Conservation (phyloP, 2,329 filamentous ascomycete species). For the Arthrobotrys pseudoclavata region DNA sequence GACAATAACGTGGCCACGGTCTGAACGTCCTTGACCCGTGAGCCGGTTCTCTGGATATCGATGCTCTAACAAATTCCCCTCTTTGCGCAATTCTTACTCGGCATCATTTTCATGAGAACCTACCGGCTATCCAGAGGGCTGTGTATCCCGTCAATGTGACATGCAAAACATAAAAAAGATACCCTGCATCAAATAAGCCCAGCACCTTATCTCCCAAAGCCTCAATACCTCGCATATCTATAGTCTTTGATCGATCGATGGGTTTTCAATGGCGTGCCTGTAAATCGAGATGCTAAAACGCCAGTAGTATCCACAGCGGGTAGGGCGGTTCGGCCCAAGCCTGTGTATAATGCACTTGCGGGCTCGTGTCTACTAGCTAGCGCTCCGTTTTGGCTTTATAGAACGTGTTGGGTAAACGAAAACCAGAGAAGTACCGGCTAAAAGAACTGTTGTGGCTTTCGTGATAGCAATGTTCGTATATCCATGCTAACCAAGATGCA, state of each 20-base stretch:
- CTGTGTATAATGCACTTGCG: conserved; percentile 4
- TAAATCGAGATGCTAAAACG: not conserved
- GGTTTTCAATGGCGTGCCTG: not conserved
- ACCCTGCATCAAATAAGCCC: not conserved
- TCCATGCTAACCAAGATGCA: not conserved
- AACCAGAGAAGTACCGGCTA: not conserved
- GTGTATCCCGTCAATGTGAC: not conserved
- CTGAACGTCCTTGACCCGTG: not conserved
- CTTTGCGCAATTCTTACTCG: not conserved
- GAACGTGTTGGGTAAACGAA: conserved; percentile 10
- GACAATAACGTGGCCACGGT: not conserved
- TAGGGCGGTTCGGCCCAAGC: conserved; percentile 18
- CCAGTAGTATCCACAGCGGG: not conserved
- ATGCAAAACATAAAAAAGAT: no score
- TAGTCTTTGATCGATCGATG: no score
- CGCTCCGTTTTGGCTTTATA: not conserved
- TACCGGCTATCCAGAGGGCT: no score
- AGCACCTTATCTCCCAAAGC: not conserved
- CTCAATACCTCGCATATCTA: not conserved
- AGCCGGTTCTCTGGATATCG: not conserved
- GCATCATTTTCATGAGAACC: no score
- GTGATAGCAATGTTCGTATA: no score
- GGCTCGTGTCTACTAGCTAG: not conserved
- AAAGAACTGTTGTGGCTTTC: not conserved
- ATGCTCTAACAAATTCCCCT: not conserved